phyloP scores from a whole-genome alignment of 208 protist genomes.

The Wallacemonas rigidus region DNA sequence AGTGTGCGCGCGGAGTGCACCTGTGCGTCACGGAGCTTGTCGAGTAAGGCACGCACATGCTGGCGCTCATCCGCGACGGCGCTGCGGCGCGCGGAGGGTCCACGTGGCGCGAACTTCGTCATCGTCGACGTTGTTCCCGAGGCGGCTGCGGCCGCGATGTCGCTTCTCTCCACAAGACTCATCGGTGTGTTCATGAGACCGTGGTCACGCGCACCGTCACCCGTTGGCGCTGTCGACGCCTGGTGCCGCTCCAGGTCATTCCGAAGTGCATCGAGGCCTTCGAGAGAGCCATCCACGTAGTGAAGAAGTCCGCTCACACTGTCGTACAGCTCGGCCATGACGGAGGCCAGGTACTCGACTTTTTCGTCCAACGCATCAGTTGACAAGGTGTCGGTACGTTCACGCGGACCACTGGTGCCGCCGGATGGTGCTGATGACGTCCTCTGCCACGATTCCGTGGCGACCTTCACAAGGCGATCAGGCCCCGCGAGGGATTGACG shows the following conservation, averaged over 20 bases:
- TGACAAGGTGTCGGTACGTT: background rate
- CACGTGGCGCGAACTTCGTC: background rate
- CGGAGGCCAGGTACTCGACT: conserved; percentile 44
- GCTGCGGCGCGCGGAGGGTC: background rate
- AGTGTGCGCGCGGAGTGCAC: conserved; percentile 20
- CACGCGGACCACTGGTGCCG: no score
- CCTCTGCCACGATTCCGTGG: conserved; percentile 21
- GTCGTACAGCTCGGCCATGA: conserved; percentile 54
- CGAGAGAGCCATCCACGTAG: conserved; percentile 72
- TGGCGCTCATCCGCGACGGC: conserved; percentile 12
- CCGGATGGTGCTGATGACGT: background rate
- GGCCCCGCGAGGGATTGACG: conserved; percentile 57
- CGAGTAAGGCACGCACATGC: conserved; percentile 28
- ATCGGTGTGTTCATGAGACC: conserved; percentile 10
- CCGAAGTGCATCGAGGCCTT: conserved; percentile 66
- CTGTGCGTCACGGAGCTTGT: conserved; percentile 36
- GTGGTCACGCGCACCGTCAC: conserved; percentile 1
- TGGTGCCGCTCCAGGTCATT: conserved; percentile 36
- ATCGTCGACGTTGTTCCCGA: background rate
- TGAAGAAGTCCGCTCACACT: conserved; percentile 50
- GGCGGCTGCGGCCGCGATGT: background rate
- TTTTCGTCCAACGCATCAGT: conserved; percentile 20
- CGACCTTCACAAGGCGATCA: conserved; percentile 37
- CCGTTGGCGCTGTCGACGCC: background rate
- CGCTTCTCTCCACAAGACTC: background rate